Evolutionary conservation across 371 early-diverging fungal species (phyloP).

Genomic region (Rhizomucor pusillus): DNA sequence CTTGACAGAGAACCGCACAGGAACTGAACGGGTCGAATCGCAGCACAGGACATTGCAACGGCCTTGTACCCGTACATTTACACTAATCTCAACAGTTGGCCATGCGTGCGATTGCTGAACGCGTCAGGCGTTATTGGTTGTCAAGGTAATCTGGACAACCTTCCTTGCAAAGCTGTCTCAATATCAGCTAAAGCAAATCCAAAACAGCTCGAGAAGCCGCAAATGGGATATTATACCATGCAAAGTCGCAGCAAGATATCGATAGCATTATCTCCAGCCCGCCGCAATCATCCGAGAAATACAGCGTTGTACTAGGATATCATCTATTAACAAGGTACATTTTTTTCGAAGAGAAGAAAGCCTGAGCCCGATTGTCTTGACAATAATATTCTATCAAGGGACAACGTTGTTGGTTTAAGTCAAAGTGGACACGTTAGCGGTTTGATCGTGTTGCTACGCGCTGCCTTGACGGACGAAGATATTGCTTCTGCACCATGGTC

Average conservation of each 20-base stretch:
- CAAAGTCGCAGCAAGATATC: conserved; percentile 50
- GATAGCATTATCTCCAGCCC: conserved; percentile 30
- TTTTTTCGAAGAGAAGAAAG: neutral
- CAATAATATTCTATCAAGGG: conserved; percentile 4
- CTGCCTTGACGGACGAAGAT: conserved; percentile 1
- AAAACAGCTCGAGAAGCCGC: conserved; percentile 18
- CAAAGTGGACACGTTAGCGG: conserved; percentile 21
- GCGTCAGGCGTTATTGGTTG: conserved; percentile 61
- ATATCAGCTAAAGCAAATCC: neutral
- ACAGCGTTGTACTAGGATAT: conserved; percentile 64
- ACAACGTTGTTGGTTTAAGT: conserved; percentile 20
- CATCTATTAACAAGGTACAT: conserved; percentile 56
- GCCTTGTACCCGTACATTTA: conserved; percentile 51
- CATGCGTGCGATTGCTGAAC: conserved; percentile 62
- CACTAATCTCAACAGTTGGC: conserved; percentile 51
- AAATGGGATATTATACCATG: conserved; percentile 61
- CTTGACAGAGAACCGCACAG: too few relatives aligned
- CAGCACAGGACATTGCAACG: conserved; percentile 42
- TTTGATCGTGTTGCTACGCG: conserved; percentile 20
- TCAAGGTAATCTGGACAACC: conserved; percentile 46
- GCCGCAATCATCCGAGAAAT: conserved; percentile 30
- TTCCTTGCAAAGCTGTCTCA: too few relatives aligned
- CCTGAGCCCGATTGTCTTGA: neutral
- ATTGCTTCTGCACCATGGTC: conserved; percentile 30
- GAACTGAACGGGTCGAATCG: neutral